phyloP scores from a whole-genome alignment of 331 rosid genomes.

The Stylosanthes scabra region DNA sequence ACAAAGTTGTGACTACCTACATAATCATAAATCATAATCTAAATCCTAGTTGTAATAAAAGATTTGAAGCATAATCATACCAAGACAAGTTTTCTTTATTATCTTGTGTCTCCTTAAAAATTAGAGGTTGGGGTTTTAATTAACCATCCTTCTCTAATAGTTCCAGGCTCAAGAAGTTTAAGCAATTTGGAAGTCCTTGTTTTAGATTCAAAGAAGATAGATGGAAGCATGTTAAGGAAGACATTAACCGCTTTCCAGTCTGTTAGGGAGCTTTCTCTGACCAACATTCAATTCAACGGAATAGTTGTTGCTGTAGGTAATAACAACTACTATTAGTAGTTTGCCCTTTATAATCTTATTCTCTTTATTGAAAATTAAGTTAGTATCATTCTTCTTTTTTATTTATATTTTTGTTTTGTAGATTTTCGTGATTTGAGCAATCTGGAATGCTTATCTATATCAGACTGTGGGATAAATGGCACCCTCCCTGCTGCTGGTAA shows the following conservation, averaged over 20 bases:
- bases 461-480: neutral
- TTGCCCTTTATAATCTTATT: neutral
- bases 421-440: conserved; percentile 8
- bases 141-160: too few species aligned
- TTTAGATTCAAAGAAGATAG: neutral
- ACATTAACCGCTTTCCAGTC: neutral
- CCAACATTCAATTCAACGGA: neutral
- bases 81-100: too few species aligned
- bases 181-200: conserved; percentile 12
- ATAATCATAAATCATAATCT: too few species aligned
- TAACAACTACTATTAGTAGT: too few species aligned
- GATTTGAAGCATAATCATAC: too few species aligned
- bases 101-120: too few species aligned
- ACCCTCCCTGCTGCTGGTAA: neutral
- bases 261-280: neutral
- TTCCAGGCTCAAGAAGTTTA: conserved; percentile 10
- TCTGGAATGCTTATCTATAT: neutral
- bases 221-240: conserved; percentile 5
- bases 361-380: neutral
- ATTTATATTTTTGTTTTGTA: neutral
- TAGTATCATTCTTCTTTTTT: neutral
- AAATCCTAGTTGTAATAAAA: too few species aligned
- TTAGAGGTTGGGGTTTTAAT: too few species aligned
- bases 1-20: too few species aligned
- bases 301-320: conserved; percentile 1